Evolutionary conservation across 2,329 filamentous ascomycete species (phyloP).

Genomic region (Cladosporium halotolerans): DNA sequence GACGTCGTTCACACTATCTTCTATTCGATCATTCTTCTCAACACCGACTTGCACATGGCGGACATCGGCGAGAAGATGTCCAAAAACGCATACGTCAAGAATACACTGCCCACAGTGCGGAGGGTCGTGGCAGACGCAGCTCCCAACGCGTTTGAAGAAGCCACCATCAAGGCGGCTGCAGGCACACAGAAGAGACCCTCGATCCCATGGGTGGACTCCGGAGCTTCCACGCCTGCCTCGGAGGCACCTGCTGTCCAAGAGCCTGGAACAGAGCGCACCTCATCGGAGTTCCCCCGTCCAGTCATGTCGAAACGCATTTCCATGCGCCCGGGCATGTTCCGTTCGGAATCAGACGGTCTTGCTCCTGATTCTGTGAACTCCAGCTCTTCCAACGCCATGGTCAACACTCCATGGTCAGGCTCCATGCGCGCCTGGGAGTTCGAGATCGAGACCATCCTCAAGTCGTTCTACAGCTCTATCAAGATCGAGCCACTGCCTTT

Average conservation of each 20-base stretch:
- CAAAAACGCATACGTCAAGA: slow-evolving; percentile 86
- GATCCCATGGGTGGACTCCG: slow-evolving; percentile 28
- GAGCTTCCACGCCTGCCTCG: slow-evolving; percentile 11
- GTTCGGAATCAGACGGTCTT: slow-evolving; percentile 28
- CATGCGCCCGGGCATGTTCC: slow-evolving; percentile 33
- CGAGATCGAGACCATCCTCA: slow-evolving; percentile 84
- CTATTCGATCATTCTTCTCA: slow-evolving; percentile 90
- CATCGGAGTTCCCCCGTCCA: slow-evolving; percentile 25
- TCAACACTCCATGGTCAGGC: slow-evolving; percentile 70
- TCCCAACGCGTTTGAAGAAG: slow-evolving; percentile 56
- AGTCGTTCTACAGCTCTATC: slow-evolving; percentile 87
- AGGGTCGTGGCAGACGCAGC: slow-evolving; percentile 68
- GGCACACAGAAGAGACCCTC: slow-evolving; percentile 18
- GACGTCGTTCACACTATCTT: slow-evolving; percentile 96
- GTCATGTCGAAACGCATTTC: slow-evolving; percentile 37
- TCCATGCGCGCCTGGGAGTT: slow-evolving; percentile 75
- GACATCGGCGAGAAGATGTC: slow-evolving; percentile 98
- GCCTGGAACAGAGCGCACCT: slow-evolving; percentile 19
- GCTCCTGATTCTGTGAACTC: slow-evolving; percentile 31
- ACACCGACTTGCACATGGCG: slow-evolving; percentile 90
- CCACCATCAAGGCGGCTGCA: slow-evolving; percentile 19
- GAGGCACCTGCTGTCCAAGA: slow-evolving; percentile 10
- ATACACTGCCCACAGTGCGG: slow-evolving; percentile 84
- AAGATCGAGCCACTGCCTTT: slow-evolving; percentile 79
- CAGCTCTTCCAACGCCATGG: slow-evolving; percentile 63